Base-by-base conservation (phyloP, 192 early-diverging fungal genomes). In the Powellomyces hirtus region DNA sequence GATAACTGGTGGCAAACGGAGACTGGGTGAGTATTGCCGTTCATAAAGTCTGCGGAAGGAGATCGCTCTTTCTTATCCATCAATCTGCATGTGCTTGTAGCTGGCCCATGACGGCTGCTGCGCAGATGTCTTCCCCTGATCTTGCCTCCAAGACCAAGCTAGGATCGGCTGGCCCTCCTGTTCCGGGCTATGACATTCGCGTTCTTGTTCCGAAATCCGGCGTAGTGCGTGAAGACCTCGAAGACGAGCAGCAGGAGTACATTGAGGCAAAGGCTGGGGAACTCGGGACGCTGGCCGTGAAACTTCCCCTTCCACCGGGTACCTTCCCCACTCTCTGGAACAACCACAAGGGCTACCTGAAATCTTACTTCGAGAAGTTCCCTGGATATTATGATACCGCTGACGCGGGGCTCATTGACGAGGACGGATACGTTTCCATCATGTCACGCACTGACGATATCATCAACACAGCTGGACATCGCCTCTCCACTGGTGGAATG, bases 1-100 rank as follows among this genome's bases (percentile, higher is more conserved):
- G 94, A 96, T 76, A 90, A 92, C 67, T 96, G 87, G 75, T 96
- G 94, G 94, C 89, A 91, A 50, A 94, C 94, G 0, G 94, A 95
- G 59, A 90, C 87, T 38, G 92, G 46, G 46, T 49, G 26, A 18
- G 53, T 3, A 5, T 56, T 7, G 24, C 33, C 3, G 16, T 56
- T 4, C 4, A 16, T 29, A 30, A 27, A 16, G 6, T 26, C 29
- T 2, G 5, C 16, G 74, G 46, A n/a, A n/a, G n/a, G n/a, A 49
- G 4, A 18, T 49, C n/a, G 4, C 26, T 49, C 14, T 49, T 49
- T 18, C 46, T 7, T 3, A 49, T 24, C n/a, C 4, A 24, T 3
- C 3, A 24, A 24, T 14, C 16, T 2, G 5, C 46, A 18, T 49
- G n/a, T 24, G n/a, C 26, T 24, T 49, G 2, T 24, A 33, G 94